Conservation (phyloP, 2,329 filamentous ascomycete genomes). For the Colletotrichum graminicola region DNA sequence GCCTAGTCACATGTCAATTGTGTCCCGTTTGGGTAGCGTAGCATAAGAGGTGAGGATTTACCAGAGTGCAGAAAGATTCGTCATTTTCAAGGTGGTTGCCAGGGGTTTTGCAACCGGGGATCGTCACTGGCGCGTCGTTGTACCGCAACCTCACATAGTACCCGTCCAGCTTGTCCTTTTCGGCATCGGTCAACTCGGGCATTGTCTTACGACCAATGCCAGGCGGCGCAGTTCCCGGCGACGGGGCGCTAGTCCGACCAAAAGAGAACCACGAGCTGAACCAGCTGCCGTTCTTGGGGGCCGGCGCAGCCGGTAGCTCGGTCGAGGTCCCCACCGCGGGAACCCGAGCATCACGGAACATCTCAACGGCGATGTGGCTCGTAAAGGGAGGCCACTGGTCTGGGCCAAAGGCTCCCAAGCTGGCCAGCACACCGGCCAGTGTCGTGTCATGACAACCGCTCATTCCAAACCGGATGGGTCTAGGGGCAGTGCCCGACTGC, state of each 20-base stretch:
- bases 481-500: constrained; percentile 52
- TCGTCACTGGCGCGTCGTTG: constrained; percentile 84
- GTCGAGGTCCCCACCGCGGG: constrained; percentile 42
- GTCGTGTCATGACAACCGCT: constrained; percentile 96
- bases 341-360: constrained; percentile 73
- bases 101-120: constrained; percentile 82
- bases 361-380: constrained; percentile 89
- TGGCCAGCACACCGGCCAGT: constrained; percentile 81
- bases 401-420: constrained; percentile 81
- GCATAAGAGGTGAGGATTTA: constrained; percentile 55
- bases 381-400: constrained; percentile 93
- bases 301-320: constrained; percentile 33
- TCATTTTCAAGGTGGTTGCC: constrained; percentile 91
- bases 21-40: background rate
- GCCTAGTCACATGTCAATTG: constrained; percentile 60
- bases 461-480: constrained; percentile 78
- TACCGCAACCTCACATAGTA: constrained; percentile 93
- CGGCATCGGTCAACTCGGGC: constrained; percentile 65
- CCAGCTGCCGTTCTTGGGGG: constrained; percentile 47
- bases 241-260: constrained; percentile 36
- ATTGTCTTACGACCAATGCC: constrained; percentile 73
- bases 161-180: constrained; percentile 69
- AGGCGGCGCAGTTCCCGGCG: constrained; percentile 51
- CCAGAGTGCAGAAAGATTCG: constrained; percentile 89
- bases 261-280: constrained; percentile 50